Evolutionary conservation across 345 rosid genomes (phyloP).

Genomic region (Cardiospermum halicacabum): DNA sequence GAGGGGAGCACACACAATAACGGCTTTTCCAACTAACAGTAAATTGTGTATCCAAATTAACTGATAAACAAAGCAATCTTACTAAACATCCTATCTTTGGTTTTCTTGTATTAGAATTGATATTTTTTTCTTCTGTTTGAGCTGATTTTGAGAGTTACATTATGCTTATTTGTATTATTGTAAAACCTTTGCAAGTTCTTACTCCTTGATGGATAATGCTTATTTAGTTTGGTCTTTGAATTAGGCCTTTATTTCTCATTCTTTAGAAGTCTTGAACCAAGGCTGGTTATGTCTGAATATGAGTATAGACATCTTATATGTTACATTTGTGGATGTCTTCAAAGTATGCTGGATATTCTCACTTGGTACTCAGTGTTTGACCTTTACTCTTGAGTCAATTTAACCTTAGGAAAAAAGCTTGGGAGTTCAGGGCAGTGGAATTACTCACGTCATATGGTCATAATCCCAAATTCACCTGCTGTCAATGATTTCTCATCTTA

Average conservation of each 20-base stretch:
- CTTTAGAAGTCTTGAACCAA: neutral
- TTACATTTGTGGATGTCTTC: neutral
- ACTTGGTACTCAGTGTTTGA: neutral
- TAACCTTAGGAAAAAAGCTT: neutral
- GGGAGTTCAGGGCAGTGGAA: neutral
- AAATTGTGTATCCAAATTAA: neutral
- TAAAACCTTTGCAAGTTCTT: neutral
- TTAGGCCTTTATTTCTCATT: neutral
- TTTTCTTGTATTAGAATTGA: neutral
- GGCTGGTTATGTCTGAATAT: neutral
- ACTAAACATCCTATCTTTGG: neutral
- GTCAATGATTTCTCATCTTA: neutral
- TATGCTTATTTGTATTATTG: neutral
- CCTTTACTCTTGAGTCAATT: neutral
- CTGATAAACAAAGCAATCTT: neutral
- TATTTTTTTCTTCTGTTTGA: neutral
- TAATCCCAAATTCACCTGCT: too few relatives aligned
- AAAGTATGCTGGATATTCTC: neutral
- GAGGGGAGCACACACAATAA: neutral
- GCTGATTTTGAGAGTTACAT: neutral
- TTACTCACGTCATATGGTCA: neutral
- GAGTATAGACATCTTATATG: neutral
- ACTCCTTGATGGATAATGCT: neutral
- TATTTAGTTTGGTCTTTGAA: neutral
- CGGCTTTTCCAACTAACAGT: neutral